Evolutionary conservation across 306 rosid genomes (phyloP).

Genomic region (Acacia confusa): DNA sequence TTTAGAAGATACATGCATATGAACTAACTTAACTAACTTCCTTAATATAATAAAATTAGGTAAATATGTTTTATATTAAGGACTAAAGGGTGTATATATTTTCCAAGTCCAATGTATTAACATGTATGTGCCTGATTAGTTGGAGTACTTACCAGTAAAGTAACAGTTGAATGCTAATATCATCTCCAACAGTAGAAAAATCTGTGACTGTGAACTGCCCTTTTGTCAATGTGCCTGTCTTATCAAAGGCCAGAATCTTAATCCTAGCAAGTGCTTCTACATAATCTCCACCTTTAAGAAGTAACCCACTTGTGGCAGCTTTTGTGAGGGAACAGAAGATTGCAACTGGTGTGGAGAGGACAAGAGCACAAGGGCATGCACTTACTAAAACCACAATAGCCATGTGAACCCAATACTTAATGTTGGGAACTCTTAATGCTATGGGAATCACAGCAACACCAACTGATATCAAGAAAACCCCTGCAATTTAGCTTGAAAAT

Average conservation of each 20-base stretch:
- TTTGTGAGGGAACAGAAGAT: conserved; percentile 84
- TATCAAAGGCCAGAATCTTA: conserved; percentile 76
- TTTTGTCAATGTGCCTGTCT: conserved; percentile 86
- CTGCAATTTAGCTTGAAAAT: conserved; percentile 44
- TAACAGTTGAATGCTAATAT: conserved; percentile 54
- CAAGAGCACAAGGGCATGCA: conserved; percentile 94
- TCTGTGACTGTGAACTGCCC: conserved; percentile 74
- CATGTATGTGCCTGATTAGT: neutral
- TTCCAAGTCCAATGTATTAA: neutral
- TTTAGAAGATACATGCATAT: too few species aligned
- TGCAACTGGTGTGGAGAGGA: conserved; percentile 90
- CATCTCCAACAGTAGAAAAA: conserved; percentile 44
- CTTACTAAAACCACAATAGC: conserved; percentile 85
- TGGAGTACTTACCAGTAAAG: conserved; percentile 60
- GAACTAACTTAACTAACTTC: too few species aligned
- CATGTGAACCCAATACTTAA: conserved; percentile 63
- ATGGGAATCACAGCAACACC: conserved; percentile 62
- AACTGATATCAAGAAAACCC: conserved; percentile 58
- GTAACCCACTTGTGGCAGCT: conserved; percentile 76
- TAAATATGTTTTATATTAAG: too few species aligned
- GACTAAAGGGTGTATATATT: neutral
- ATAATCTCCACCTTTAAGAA: conserved; percentile 88
- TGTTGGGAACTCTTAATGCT: conserved; percentile 52
- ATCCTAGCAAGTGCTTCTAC: conserved; percentile 70
- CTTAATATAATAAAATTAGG: too few species aligned